phyloP scores from a whole-genome alignment of 2,329 filamentous ascomycete genomes.

The Claviceps pazoutovae region DNA sequence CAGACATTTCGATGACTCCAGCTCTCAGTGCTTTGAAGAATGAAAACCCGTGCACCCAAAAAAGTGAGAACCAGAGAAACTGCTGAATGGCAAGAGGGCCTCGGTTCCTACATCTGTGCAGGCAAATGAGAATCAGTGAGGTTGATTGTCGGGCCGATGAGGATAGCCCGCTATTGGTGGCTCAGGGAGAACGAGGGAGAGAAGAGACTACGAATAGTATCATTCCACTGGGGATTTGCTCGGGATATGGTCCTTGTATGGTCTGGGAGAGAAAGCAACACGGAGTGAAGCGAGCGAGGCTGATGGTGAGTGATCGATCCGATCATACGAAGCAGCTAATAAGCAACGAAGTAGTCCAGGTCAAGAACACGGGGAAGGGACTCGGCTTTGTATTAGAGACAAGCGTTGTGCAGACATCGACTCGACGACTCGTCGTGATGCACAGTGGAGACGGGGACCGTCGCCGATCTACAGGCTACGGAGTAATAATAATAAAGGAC shows the following conservation, averaged over 20 bases:
- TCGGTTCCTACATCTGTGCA: background rate
- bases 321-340: background rate
- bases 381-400: background rate
- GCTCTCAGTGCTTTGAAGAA: background rate
- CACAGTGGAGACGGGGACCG: background rate
- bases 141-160: background rate
- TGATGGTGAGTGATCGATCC: background rate
- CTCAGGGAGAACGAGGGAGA: background rate
- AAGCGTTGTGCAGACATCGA: background rate
- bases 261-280: too few relatives aligned
- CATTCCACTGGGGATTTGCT: background rate
- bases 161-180: background rate
- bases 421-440: background rate
- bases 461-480: background rate
- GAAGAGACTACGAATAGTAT: background rate
- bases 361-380: background rate
- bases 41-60: background rate
- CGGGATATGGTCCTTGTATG: background rate
- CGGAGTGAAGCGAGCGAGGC: background rate
- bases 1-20: constrained; percentile 6
- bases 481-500: background rate
- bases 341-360: background rate
- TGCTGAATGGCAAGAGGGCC: too few relatives aligned
- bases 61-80: background rate
- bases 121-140: background rate